A percentile compares a stretch with the other conserved stretches of the same genome.
Evolutionary conservation across 768 basidiomycete genomes (phyloP).

Genomic region (Hypsizygus marmoreus): DNA sequence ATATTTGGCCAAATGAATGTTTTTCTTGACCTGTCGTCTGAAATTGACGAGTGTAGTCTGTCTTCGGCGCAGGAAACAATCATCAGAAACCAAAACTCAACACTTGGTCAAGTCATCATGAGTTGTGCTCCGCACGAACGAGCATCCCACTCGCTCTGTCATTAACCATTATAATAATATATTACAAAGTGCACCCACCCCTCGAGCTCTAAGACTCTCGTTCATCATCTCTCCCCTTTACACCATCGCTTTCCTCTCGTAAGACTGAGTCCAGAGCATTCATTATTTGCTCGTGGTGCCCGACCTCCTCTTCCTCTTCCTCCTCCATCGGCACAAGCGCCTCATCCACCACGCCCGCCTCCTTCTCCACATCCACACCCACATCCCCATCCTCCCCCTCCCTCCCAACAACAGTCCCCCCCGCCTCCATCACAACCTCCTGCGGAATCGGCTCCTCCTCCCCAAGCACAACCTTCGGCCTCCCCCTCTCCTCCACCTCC

Average conservation of each 20-base stretch:
- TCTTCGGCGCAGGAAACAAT: no score
- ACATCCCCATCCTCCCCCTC: conserved; percentile 1
- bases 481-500: conserved; percentile 38
- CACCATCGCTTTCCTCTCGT: no score
- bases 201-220: neutral
- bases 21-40: no score
- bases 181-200: neutral
- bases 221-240: neutral
- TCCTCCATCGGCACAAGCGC: neutral
- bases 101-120: no score
- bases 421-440: conserved; percentile 6
- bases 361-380: neutral
- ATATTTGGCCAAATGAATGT: no score
- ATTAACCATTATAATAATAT: neutral
- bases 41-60: no score
- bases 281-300: no score
- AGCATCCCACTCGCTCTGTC: no score
- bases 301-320: neutral
- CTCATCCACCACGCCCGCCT: neutral
- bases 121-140: no score
- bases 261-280: no score
- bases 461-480: conserved; percentile 46
- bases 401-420: neutral
- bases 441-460: conserved; percentile 12
- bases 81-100: no score